Conservation (phyloP, 129 eudicot genomes). For the Lactuca saligna region DNA sequence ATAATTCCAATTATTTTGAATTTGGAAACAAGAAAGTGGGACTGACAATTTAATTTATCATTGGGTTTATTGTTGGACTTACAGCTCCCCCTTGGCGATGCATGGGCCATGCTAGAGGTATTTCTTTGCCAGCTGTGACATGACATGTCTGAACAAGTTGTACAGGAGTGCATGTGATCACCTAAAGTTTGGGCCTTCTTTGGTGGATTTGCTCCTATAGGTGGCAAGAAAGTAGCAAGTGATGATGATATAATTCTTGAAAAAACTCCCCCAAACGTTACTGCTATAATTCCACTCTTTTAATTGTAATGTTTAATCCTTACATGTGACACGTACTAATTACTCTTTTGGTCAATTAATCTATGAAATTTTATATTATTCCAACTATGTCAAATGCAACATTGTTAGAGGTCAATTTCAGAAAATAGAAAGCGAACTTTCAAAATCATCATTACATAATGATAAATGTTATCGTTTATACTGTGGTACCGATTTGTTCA, state of each 20-base stretch:
- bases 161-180: too few species aligned
- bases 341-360: background rate
- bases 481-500: slow-evolving; percentile 76
- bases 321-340: background rate
- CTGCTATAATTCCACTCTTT: slow-evolving; percentile 38
- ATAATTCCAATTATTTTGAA: too few species aligned
- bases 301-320: slow-evolving; percentile 8
- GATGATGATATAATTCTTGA: slow-evolving; percentile 90
- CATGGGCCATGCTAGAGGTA: too few species aligned
- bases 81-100: too few species aligned
- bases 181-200: slow-evolving; percentile 91
- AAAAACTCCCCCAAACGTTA: slow-evolving; percentile 69
- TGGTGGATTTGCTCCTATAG: slow-evolving; percentile 95
- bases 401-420: slow-evolving; percentile 63
- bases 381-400: slow-evolving; percentile 48
- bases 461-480: slow-evolving; percentile 82
- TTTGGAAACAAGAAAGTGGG: too few species aligned
- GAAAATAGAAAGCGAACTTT: slow-evolving; percentile 67
- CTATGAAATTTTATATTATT: background rate
- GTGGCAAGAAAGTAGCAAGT: slow-evolving; percentile 68
- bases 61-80: too few species aligned
- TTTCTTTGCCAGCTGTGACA: too few species aligned
- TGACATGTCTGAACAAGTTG: too few species aligned
- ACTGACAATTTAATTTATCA: too few species aligned
- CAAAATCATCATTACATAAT: slow-evolving; percentile 73